phyloP scores from a whole-genome alignment of 805 yeast genomes.

The Kluyveromyces aestuarii region DNA sequence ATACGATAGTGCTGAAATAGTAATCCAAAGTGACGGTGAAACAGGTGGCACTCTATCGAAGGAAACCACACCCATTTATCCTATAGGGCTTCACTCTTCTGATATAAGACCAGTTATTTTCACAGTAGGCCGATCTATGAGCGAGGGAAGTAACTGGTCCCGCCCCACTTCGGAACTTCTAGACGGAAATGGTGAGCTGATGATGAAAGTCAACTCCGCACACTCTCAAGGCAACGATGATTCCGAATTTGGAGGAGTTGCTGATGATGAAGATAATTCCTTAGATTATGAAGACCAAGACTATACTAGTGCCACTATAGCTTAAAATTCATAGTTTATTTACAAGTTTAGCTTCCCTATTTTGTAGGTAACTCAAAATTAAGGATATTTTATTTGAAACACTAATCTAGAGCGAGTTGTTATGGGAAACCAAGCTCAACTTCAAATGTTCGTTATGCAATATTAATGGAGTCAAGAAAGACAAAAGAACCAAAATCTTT shows the following conservation, averaged over 20 bases:
- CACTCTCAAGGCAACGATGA: constrained; percentile 7
- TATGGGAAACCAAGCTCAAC: too few species aligned
- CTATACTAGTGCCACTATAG: neutral
- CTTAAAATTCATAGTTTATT: neutral
- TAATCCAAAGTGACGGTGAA: neutral
- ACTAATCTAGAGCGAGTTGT: too few species aligned
- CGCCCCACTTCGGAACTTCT: constrained; percentile 7
- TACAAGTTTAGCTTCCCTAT: neutral
- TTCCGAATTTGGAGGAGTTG: constrained; percentile 14
- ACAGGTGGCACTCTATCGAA: constrained; percentile 2
- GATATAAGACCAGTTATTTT: constrained; percentile 5
- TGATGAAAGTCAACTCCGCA: neutral
- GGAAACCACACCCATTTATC: constrained; percentile 2
- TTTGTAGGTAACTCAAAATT: neutral
- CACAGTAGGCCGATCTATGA: constrained; percentile 6
- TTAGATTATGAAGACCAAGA: constrained; percentile 5
- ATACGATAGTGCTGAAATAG: neutral
- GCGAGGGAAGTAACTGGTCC: constrained; percentile 18
- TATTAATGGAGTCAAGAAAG: too few species aligned
- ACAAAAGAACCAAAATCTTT: too few species aligned
- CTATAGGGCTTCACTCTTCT: neutral
- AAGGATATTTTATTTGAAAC: neutral
- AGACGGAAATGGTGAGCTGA: constrained; percentile 10
- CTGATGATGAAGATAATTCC: constrained; percentile 21
- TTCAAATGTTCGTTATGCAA: too few species aligned